phyloP scores from a whole-genome alignment of 495 filamentous ascomycete species.

The Neurospora pannonica region DNA sequence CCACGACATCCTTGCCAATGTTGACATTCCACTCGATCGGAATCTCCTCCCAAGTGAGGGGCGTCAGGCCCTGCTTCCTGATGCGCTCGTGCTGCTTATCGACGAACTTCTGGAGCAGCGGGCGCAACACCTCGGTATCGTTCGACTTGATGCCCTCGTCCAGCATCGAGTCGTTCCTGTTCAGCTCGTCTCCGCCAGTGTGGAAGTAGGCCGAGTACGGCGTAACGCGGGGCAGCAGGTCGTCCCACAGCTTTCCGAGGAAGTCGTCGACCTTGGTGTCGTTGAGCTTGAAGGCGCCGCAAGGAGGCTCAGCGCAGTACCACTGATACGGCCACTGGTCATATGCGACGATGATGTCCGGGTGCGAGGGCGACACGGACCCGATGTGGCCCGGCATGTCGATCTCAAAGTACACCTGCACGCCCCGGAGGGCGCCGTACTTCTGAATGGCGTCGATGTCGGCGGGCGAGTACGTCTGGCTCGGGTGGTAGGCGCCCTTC shows the following conservation, averaged over 20 bases:
- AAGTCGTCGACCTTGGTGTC: slow-evolving; percentile 54
- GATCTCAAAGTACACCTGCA: slow-evolving; percentile 67
- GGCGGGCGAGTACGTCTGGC: slow-evolving; percentile 51
- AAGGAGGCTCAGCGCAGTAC: slow-evolving; percentile 68
- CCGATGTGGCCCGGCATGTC: slow-evolving; percentile 77
- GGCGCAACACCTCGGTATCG: slow-evolving; percentile 47
- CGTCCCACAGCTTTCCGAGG: slow-evolving; percentile 55
- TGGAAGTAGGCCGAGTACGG: slow-evolving; percentile 67
- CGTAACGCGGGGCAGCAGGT: slow-evolving; percentile 60
- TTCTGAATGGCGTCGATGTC: slow-evolving; percentile 55
- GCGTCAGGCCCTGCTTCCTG: slow-evolving; percentile 47
- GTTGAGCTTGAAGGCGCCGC: slow-evolving; percentile 66
- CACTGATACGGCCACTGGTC: slow-evolving; percentile 56
- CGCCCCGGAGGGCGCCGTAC: slow-evolving; percentile 56
- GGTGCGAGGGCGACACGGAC: slow-evolving; percentile 50
- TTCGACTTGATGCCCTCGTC: slow-evolving; percentile 62
- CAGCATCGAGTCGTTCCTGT: slow-evolving; percentile 60
- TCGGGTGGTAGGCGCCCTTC: slow-evolving; percentile 57
- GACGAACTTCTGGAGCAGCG: slow-evolving; percentile 63
- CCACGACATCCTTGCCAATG: slow-evolving; percentile 49
- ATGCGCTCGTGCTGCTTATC: slow-evolving; percentile 54
- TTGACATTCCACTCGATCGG: slow-evolving; percentile 64
- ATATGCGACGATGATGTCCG: slow-evolving; percentile 65
- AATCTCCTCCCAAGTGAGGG: slow-evolving; percentile 79
- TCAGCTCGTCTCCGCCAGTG: slow-evolving; percentile 77